Conservation (phyloP, 371 early-diverging fungal genomes). For the Nematocida parisii region DNA sequence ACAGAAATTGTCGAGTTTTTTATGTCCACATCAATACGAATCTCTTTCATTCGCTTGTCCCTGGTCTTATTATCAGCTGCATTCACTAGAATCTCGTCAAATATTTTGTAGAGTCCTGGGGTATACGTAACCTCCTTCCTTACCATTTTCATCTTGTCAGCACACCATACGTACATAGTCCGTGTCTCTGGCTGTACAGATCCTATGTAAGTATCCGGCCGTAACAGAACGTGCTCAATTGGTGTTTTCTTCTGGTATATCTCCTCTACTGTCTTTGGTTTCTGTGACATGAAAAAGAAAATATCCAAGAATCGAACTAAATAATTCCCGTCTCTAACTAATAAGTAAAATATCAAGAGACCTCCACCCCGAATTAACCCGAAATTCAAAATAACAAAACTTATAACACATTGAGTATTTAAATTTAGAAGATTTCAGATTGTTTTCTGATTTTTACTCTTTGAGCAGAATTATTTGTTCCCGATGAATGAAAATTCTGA, state of each 20-base stretch:
- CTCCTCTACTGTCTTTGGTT: constrained; percentile 76
- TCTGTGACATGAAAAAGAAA: constrained; percentile 41
- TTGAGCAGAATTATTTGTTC: not conserved
- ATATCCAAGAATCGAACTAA: constrained; percentile 17
- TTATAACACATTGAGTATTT: too few relatives aligned
- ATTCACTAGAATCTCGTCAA: constrained; percentile 98
- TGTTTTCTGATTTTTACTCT: not conserved
- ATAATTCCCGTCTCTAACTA: not conserved
- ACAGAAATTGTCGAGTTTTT: constrained; percentile 81
- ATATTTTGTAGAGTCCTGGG: constrained; percentile 97
- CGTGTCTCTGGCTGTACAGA: constrained; percentile 81
- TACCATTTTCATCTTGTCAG: constrained; percentile 71
- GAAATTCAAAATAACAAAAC: not conserved
- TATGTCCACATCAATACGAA: constrained; percentile 84
- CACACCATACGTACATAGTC: constrained; percentile 81
- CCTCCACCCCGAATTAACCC: not conserved
- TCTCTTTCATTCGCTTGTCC: constrained; percentile 81
- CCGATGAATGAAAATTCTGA: not conserved
- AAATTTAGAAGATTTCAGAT: too few relatives aligned
- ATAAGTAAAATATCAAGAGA: too few relatives aligned
- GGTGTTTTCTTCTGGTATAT: constrained; percentile 96
- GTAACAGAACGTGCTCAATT: constrained; percentile 90
- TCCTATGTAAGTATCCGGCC: constrained; percentile 98
- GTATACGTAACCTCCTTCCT: constrained; percentile 77
- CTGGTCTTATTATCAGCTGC: constrained; percentile 77